phyloP scores from a whole-genome alignment of 73 alveolate species.

The Paramecium sexaurelia region DNA sequence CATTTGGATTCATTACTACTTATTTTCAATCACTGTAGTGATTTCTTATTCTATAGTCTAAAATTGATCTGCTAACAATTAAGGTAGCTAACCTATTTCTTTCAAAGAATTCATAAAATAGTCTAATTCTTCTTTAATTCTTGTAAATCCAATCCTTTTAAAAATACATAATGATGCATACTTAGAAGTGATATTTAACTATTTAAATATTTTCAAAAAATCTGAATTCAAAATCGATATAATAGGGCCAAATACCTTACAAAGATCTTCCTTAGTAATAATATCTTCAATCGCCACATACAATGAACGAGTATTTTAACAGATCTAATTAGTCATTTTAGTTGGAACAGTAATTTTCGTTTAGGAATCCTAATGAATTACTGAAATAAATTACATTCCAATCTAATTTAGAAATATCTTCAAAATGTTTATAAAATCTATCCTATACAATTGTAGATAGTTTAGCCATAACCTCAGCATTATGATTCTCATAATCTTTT shows the following conservation, averaged over 20 bases:
- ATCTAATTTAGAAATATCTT: conserved; percentile 21
- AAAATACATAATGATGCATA: background rate
- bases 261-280: background rate
- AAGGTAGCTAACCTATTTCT: conserved; percentile 17
- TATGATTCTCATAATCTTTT: conserved; percentile 5
- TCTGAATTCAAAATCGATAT: background rate
- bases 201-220: background rate
- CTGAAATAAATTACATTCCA: conserved; percentile 27
- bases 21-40: background rate
- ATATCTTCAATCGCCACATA: conserved; percentile 47
- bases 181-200: background rate
- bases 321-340: background rate
- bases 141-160: conserved; percentile 19
- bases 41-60: background rate
- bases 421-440: conserved; percentile 36
- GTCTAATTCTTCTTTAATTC: conserved; percentile 48
- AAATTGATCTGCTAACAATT: background rate
- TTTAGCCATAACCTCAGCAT: conserved; percentile 6
- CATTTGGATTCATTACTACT: background rate
- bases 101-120: background rate
- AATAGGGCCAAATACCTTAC: background rate
- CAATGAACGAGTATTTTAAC: conserved; percentile 8
- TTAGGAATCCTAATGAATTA: background rate
- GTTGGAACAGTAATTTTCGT: conserved; percentile 42
- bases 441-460: background rate